phyloP scores from a whole-genome alignment of 371 early-diverging fungal genomes.

The Syncephalastrum racemosum region DNA sequence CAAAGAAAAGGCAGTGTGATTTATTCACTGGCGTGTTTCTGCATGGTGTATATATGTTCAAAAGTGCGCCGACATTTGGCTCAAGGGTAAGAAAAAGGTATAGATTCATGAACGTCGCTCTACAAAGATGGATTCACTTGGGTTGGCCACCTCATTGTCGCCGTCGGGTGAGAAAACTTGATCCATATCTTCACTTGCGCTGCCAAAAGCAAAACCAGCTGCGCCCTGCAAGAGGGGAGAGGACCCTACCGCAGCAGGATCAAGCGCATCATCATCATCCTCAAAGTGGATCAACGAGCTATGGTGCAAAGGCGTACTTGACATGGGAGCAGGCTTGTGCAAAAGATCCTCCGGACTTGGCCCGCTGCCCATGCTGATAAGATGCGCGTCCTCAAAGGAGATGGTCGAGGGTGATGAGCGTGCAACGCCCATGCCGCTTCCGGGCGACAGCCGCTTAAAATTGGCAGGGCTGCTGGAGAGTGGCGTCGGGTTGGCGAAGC shows the following conservation, averaged over 20 bases:
- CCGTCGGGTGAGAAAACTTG: slow-evolving; percentile 60
- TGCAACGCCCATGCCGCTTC: slow-evolving; percentile 23
- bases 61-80: too few relatives aligned
- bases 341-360: slow-evolving; percentile 31
- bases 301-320: slow-evolving; percentile 8
- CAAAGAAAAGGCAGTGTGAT: too few relatives aligned
- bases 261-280: slow-evolving; percentile 22
- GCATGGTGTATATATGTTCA: too few relatives aligned
- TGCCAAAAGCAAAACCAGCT: background rate
- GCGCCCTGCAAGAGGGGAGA: background rate
- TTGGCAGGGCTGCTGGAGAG: slow-evolving; percentile 28
- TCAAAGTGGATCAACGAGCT: slow-evolving; percentile 50
- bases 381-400: slow-evolving; percentile 64
- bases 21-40: too few relatives aligned
- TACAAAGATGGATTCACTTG: slow-evolving; percentile 43
- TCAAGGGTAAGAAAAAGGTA: too few relatives aligned
- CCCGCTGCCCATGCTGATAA: slow-evolving; percentile 57
- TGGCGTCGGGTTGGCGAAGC: slow-evolving; percentile 35
- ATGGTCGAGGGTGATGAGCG: slow-evolving; percentile 37
- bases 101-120: slow-evolving; percentile 1
- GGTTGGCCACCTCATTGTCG: slow-evolving; percentile 59
- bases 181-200: slow-evolving; percentile 17
- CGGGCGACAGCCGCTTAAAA: slow-evolving; percentile 39
- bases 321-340: slow-evolving; percentile 4
- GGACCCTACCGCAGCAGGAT: background rate